Evolutionary conservation across 2,329 filamentous ascomycete genomes (phyloP), one percentile per base, ranked within the genome.

Genomic region (Neofusicoccum sp.): DNA sequence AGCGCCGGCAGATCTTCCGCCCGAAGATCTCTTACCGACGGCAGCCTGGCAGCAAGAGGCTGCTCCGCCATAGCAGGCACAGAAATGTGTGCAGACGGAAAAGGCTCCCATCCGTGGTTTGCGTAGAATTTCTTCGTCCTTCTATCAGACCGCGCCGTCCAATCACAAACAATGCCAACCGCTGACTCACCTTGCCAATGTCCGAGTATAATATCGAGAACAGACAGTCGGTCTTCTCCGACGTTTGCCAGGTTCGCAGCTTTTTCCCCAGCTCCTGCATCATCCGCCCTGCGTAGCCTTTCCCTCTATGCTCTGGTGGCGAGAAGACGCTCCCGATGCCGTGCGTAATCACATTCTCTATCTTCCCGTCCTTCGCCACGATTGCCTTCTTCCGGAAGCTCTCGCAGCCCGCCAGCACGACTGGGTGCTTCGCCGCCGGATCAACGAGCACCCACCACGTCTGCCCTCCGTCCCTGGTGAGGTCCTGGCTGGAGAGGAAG

Each of bases 301-400:
- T 83, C 11, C 89, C 88, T 63, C 92, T 79, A 73, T 86, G 86
- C 69, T 86, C 80, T 0, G 85, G 83, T 44, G 87, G 84, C 3
- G 88, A 92, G 74, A 89, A 95, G n/a, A 96, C 92, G 65, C 89
- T 91, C 12, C 88, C 91, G 63, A 96, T 84, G 4, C 90, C 92
- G 76, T 96, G 89, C 14, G 86, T 85, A 8, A 87, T 78, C 2
- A 83, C 85, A 49, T 91, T 86, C 62, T 92, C 86, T n/a, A 85
- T 84, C 48, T 71, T 68, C 66, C 83, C 82, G 67, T 80, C 45
- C 67, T 67, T 59, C n/a, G 71, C 78, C 1, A 81, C 73, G 1
- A 83, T 67, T 2, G 80, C 81, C 58, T 74, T 78, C 71, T 83
- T 84, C 47, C 75, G 75, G 66, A 81, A 78, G 1, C 83, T 84